Conservation (phyloP, 78 protist genomes). For the Blattamonas nauphoetae region DNA sequence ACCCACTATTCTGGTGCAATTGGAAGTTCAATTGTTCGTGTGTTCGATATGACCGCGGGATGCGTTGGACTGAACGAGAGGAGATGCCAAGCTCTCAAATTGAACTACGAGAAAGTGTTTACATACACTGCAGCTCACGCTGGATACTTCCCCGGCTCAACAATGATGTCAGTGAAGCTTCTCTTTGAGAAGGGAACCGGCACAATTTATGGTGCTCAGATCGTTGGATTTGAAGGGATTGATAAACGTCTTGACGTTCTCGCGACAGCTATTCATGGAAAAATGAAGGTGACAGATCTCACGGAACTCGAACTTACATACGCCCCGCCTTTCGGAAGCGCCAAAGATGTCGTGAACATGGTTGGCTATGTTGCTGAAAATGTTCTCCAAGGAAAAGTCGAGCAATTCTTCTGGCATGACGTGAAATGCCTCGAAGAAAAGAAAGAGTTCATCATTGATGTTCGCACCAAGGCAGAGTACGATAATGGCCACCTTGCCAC, state of each 20-base stretch:
- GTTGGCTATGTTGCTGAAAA: no score
- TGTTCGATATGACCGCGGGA: slow-evolving; percentile 9
- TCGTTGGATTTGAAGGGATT: slow-evolving; percentile 29
- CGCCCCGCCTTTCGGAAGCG: slow-evolving; percentile 36
- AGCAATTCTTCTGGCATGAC: no score
- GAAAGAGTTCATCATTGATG: no score
- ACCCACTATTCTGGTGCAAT: slow-evolving; percentile 7
- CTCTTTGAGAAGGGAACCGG: slow-evolving; percentile 1
- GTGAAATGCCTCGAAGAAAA: no score
- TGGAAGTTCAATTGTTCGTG: slow-evolving; percentile 20
- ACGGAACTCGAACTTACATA: slow-evolving; percentile 32
- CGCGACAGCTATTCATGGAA: slow-evolving; percentile 26
- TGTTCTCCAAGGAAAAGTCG: no score
- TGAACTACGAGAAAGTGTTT: neutral
- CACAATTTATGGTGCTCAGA: slow-evolving; percentile 34
- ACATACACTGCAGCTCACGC: neutral
- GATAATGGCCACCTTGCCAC: no score
- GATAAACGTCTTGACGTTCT: slow-evolving; percentile 37
- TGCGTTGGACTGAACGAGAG: slow-evolving; percentile 12
- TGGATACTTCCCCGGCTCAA: slow-evolving; percentile 38
- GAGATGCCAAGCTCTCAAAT: neutral
- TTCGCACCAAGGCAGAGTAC: no score
- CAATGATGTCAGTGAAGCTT: slow-evolving; percentile 12
- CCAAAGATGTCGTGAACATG: slow-evolving; percentile 35
- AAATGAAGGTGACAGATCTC: slow-evolving; percentile 35